These are phyloP conservation scores for Penicillium capsulatum DNA, from an alignment of 2,329 filamentous ascomycete species.

Conservation along the genomic window DNA sequence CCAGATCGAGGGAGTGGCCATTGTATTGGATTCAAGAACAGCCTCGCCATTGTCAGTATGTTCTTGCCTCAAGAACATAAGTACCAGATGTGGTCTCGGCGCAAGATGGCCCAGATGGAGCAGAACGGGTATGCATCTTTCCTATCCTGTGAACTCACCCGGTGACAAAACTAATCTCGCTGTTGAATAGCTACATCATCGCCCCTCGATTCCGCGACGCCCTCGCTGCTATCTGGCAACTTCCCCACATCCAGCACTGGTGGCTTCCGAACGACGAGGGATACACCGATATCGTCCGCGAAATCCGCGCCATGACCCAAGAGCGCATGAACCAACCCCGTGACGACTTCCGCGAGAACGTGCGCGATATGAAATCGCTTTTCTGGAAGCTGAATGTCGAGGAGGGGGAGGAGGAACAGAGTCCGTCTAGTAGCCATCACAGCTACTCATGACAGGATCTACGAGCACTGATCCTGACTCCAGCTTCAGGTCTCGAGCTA, in stretches of 20 bases:
- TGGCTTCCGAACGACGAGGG: slow-evolving; percentile 84
- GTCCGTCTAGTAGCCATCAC: slow-evolving; percentile 19
- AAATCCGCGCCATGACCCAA: slow-evolving; percentile 74
- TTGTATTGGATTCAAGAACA: slow-evolving; percentile 68
- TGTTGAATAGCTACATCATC: slow-evolving; percentile 71
- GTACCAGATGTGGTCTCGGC: slow-evolving; percentile 73
- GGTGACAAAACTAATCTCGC: neutral
- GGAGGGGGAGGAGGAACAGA: slow-evolving; percentile 34
- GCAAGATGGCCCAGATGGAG: slow-evolving; percentile 75
- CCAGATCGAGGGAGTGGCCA: slow-evolving; percentile 66
- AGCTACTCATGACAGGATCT: slow-evolving; percentile 9
- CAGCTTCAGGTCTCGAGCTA: too few species aligned
- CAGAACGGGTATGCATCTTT: slow-evolving; percentile 64
- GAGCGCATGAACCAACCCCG: slow-evolving; percentile 61
- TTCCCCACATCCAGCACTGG: slow-evolving; percentile 70
- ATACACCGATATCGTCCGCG: slow-evolving; percentile 68
- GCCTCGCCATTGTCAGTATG: slow-evolving; percentile 68
- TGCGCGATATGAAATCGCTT: slow-evolving; percentile 70
- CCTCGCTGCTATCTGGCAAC: slow-evolving; percentile 71
- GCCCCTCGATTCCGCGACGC: slow-evolving; percentile 67
- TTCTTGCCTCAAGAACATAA: slow-evolving; percentile 72
- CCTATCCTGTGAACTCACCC: too few species aligned
- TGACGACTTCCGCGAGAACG: slow-evolving; percentile 55
- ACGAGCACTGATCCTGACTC: too few species aligned
- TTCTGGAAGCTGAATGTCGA: slow-evolving; percentile 61